A percentile compares a stretch with the other conserved stretches of the same genome.
Evolutionary conservation across 1,139 yeast species (phyloP).

Genomic region (Suhomyces anneliseae): DNA sequence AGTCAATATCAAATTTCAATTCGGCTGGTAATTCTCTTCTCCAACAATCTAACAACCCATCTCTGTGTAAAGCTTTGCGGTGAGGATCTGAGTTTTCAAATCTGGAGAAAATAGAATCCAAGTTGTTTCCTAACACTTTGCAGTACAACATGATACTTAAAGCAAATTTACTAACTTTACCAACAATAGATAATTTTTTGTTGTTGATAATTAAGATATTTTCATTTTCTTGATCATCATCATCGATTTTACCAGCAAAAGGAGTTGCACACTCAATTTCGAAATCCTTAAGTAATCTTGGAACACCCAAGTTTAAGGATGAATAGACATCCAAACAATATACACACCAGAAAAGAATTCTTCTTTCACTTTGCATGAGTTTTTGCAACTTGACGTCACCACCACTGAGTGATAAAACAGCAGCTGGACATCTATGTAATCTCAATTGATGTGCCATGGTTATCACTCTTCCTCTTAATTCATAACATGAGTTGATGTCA

Average conservation of each 20-base stretch:
- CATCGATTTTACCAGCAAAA: conserved; percentile 55
- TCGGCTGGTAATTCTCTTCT: conserved; percentile 64
- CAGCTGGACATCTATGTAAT: conserved; percentile 84
- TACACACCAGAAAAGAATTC: conserved; percentile 82
- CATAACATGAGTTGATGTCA: conserved; percentile 72
- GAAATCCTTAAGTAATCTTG: conserved; percentile 72
- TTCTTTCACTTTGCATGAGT: conserved; percentile 75
- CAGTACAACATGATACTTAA: conserved; percentile 68
- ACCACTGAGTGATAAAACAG: conserved; percentile 54
- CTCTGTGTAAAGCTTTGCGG: conserved; percentile 49
- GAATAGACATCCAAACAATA: conserved; percentile 77
- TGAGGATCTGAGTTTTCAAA: conserved; percentile 39
- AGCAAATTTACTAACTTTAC: conserved; percentile 64
- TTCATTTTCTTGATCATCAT: conserved; percentile 46
- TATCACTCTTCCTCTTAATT: conserved; percentile 70
- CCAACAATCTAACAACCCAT: conserved; percentile 79
- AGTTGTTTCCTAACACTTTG: conserved; percentile 69
- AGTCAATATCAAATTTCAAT: conserved; percentile 65
- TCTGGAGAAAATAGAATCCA: conserved; percentile 64
- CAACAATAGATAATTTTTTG: conserved; percentile 59
- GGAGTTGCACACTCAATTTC: conserved; percentile 89
- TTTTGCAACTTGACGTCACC: conserved; percentile 50
- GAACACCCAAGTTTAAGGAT: conserved; percentile 77
- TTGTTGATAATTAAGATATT: conserved; percentile 60
- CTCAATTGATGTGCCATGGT: conserved; percentile 87